These are phyloP conservation scores for Suillus cothurnatus DNA, from an alignment of 768 basidiomycete species.

Conservation along the genomic window DNA sequence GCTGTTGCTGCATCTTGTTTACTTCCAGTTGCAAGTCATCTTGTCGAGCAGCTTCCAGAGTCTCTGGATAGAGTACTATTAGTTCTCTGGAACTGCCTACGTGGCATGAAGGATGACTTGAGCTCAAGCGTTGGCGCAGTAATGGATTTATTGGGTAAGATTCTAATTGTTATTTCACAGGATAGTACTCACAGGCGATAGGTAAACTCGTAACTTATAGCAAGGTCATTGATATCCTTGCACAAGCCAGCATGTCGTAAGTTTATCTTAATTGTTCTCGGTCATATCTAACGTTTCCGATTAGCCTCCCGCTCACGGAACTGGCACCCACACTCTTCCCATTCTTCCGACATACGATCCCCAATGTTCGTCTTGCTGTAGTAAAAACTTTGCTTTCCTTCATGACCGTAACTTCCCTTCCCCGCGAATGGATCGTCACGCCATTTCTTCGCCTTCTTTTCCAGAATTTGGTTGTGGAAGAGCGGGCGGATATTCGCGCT, in stretches of 20 bases:
- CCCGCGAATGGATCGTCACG: constrained; percentile 78
- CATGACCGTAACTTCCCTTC: constrained; percentile 73
- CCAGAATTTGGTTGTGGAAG: constrained; percentile 93
- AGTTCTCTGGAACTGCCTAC: constrained; percentile 89
- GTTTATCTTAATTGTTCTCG: constrained; percentile 32
- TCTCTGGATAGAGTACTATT: constrained; percentile 73
- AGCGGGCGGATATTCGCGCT: constrained; percentile 80
- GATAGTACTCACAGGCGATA: constrained; percentile 30
- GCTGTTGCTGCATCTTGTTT: constrained; percentile 93
- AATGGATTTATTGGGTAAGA: constrained; percentile 92
- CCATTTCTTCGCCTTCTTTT: constrained; percentile 84
- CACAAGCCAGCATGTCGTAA: constrained; percentile 68
- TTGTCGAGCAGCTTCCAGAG: constrained; percentile 75
- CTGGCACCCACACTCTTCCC: constrained; percentile 90
- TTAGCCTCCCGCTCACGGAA: constrained; percentile 75
- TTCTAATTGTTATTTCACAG: constrained; percentile 7
- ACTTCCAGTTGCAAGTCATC: constrained; percentile 79
- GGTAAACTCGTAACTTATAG: constrained; percentile 83
- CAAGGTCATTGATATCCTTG: constrained; percentile 76
- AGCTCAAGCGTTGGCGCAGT: constrained; percentile 96
- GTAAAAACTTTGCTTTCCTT: constrained; percentile 88
- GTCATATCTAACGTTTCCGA: constrained; percentile 8
- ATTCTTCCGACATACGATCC: constrained; percentile 96
- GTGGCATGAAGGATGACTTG: constrained; percentile 93
- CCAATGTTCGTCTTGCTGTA: constrained; percentile 90